These are phyloP conservation scores for Syzygium aqueum DNA, from an alignment of 345 rosid species.

Conservation along the genomic window DNA sequence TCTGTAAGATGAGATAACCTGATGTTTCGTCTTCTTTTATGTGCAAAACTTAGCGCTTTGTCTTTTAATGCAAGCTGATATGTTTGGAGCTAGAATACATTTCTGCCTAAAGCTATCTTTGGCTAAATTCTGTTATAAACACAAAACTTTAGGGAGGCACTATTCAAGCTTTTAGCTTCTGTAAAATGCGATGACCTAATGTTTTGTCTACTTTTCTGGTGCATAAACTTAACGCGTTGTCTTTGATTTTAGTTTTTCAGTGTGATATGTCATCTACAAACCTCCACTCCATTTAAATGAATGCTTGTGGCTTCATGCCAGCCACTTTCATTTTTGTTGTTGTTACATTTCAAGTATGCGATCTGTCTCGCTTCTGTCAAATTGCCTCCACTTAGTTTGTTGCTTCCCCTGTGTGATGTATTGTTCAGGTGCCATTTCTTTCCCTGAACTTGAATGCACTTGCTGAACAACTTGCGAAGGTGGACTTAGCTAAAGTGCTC, in stretches of 20 bases:
- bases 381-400: neutral
- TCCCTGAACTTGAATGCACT: slow-evolving; percentile 63
- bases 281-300: neutral
- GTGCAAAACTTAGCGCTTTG: neutral
- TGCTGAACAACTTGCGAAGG: slow-evolving; percentile 50
- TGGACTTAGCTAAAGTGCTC: slow-evolving; percentile 54
- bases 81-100: neutral
- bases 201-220: neutral
- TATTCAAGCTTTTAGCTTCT: neutral
- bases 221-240: neutral
- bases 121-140: neutral
- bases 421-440: slow-evolving; percentile 44
- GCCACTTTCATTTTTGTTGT: neutral
- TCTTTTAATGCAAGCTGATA: neutral
- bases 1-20: neutral
- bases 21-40: neutral
- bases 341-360: neutral
- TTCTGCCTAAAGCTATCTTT: neutral
- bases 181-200: neutral
- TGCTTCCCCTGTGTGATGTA: neutral
- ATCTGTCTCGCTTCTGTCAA: neutral
- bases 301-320: neutral
- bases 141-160: neutral
- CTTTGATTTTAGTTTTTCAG: neutral
- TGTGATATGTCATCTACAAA: neutral